Evolutionary conservation across 2,329 filamentous ascomycete species (phyloP).

Genomic region (Fusarium sp.): DNA sequence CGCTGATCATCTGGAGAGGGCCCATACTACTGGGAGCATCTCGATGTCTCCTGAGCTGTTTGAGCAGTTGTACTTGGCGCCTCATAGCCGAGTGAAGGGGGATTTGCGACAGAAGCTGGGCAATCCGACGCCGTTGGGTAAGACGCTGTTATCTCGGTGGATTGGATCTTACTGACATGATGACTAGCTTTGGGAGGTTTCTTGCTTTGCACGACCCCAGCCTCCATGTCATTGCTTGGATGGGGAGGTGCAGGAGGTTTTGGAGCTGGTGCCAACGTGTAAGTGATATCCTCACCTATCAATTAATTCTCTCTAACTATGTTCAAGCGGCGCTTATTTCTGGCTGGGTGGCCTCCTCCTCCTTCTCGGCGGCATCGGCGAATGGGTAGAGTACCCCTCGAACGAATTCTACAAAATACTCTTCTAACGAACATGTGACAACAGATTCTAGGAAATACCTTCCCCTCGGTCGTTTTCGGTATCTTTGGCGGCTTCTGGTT

Average conservation of each 20-base stretch:
- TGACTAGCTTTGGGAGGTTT: background rate
- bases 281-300: background rate
- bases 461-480: background rate
- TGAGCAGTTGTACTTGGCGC: background rate
- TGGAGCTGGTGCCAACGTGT: background rate
- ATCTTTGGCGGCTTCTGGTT: background rate
- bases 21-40: background rate
- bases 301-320: no score
- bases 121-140: background rate
- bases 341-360: background rate
- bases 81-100: background rate
- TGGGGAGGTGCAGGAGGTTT: background rate
- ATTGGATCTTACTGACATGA: background rate
- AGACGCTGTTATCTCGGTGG: fast-evolving
- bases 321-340: background rate
- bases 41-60: background rate
- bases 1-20: background rate
- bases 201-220: background rate
- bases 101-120: background rate
- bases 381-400: background rate
- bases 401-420: fast-evolving
- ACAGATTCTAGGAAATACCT: background rate
- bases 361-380: background rate
- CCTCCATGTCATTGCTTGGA: background rate
- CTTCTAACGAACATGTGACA: background rate